Base-by-base conservation (phyloP, 768 basidiomycete species). In the Mycena capillaripes region DNA sequence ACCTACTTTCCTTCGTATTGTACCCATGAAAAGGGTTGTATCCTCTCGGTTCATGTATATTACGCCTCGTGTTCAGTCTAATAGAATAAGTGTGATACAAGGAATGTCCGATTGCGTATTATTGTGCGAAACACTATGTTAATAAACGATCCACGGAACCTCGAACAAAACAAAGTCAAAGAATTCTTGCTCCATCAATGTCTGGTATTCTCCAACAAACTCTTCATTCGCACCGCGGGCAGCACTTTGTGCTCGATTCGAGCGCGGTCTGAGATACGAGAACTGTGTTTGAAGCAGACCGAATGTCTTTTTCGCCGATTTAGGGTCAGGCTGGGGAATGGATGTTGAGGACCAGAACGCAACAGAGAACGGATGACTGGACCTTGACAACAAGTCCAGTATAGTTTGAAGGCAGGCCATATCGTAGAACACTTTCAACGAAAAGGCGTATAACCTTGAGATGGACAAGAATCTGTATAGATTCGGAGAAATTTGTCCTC, bases 81-180 rank as follows among this genome's bases (percentile, higher is more conserved):
- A 90, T 89, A 84, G 83, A 79, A 66, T 75, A 71, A 78, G 77
- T 76, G 73, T 77, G 77, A 74, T 79, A 80, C 83, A 81, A 84
- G 38, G 66, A 64, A 79, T 78, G 73, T 73, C 78, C 76, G 71
- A 69, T 68, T 69, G 69, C 53, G 50, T 63, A 63, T 70, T 71
- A 63, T 57, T 36, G 36, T 70, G 66, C 5, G 38, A n/a, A 30
- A 38, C 44, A 60, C 25, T 74, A 79, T 46, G 16, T 85, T 85
- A 93, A 76, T 89, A 87, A 44, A 92, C 84, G 76, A 98, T 94
- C 93, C 94, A 96, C 36, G 95, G 96, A 63, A 99, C 89, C 81
- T 98, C 97, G 79, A 92, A 97, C 78, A 97, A 79, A 27, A 98
- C 95, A 78, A 98, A 99, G 82, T 97, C 96, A 80, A 93, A 96